Evolutionary conservation across 2,329 filamentous ascomycete species (phyloP), one percentile per base, ranked within the genome.

Genomic region (Chaetomium olivaceum): DNA sequence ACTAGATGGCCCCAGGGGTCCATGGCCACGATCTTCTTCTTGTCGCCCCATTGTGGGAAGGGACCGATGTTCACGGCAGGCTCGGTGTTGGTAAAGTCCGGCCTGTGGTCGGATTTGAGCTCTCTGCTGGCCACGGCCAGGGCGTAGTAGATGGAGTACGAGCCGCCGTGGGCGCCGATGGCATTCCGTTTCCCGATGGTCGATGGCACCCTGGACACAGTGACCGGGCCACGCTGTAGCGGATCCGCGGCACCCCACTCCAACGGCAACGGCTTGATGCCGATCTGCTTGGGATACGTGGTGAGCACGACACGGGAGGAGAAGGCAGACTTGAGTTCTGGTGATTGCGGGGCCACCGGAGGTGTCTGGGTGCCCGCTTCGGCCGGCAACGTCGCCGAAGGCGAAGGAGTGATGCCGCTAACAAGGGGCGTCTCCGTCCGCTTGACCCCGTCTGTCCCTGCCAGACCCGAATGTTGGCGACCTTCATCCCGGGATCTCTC

Each of bases 21-120:
- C 92, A 99, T 97, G 21, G 94, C 92, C 16, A 98, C 94, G 69
- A 99, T 98, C 82, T 97, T 98, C 78, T 92, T 92, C 73, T 86
- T 87, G 75, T 96, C 91, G 29, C 85, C 86, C 94, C 94, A 99
- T 79, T 95, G 88, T 8, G 91, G 89, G 73, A 96, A 96, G 8
- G 92, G 93, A 0, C 93, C 93, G 74, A 98, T 92, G 61, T 89
- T 87, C 25, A 88, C 91, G n/a, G 93, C 93, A 14, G 95, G 95
- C 77, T 98, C 91, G 11, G 93, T 97, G 77, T 98, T 77, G 69
- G 82, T 87, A 71, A 85, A 87, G 70, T 87, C 84, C n/a, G 85
- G 85, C 57, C 83, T 90, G 78, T 97, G 93, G 71, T 96, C 89
- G 50, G 87, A 84, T 68, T 92, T 87, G 65, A 98, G 85, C 76